Evolutionary conservation across 2,329 filamentous ascomycete species (phyloP).

Genomic region (Pleurostoma richardsiae): DNA sequence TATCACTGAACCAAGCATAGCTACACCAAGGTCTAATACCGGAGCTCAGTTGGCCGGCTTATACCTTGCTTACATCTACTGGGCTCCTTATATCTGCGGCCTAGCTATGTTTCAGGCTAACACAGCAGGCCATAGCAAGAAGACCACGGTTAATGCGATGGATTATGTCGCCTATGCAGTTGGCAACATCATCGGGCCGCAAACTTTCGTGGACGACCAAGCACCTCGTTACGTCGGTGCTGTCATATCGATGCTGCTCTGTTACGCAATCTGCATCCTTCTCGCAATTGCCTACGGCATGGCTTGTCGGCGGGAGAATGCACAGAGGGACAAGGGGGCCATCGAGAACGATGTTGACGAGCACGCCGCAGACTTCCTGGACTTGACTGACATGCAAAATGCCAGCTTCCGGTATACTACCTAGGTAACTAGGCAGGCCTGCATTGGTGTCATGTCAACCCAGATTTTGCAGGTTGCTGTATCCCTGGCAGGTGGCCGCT

Average conservation of each 20-base stretch:
- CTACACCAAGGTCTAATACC: neutral
- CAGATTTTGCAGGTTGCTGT: no score
- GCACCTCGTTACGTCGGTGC: constrained; percentile 56
- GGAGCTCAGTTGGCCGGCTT: neutral
- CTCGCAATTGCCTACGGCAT: constrained; percentile 43
- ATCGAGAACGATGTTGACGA: constrained; percentile 10
- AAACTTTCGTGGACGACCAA: constrained; percentile 52
- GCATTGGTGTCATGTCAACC: no score
- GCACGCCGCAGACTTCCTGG: constrained; percentile 21
- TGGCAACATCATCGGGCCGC: constrained; percentile 54
- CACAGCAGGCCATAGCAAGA: constrained; percentile 16
- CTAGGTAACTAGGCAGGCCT: neutral
- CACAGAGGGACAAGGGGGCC: constrained; percentile 35
- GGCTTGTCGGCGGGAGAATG: constrained; percentile 46
- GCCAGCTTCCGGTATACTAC: constrained; percentile 13
- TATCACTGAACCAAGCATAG: neutral
- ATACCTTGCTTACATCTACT: neutral
- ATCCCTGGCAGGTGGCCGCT: no score
- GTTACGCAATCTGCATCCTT: constrained; percentile 46
- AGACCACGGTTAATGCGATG: constrained; percentile 9
- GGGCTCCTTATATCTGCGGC: constrained; percentile 20
- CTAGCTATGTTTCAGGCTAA: constrained; percentile 20
- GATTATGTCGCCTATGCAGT: constrained; percentile 4
- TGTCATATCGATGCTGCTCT: constrained; percentile 56
- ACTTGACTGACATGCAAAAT: constrained; percentile 23